A percentile compares a stretch with the other conserved stretches of the same genome.
phyloP scores from a whole-genome alignment of 768 basidiomycete species.

The Termitomyces sp. region DNA sequence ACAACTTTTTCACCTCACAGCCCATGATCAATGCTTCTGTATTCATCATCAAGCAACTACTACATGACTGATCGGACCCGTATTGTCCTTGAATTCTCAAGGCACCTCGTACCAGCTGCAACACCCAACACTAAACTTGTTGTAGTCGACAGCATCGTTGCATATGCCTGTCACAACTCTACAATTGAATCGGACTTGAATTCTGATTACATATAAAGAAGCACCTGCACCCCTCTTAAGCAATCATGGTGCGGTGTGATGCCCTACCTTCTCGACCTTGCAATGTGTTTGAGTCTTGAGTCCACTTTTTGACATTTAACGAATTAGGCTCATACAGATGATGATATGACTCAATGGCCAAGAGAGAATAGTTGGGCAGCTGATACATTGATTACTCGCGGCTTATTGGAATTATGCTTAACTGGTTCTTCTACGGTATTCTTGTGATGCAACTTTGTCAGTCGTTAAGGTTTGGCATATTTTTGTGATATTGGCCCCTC shows the following conservation, averaged over 20 bases:
- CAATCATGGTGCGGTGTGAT: slow-evolving; percentile 5
- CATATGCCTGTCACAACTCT: slow-evolving; percentile 19
- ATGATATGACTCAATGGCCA: slow-evolving; percentile 10
- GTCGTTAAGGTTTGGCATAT: not conserved
- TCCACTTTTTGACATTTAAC: not conserved
- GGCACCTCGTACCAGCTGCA: slow-evolving; percentile 29
- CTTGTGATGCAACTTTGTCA: slow-evolving; percentile 8
- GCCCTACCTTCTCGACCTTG: slow-evolving; percentile 3
- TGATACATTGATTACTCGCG: not conserved
- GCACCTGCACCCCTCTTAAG: slow-evolving; percentile 5
- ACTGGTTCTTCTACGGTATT: slow-evolving; percentile 10
- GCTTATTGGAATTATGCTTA: slow-evolving; percentile 10
- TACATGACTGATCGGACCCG: slow-evolving; percentile 38
- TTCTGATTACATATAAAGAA: not conserved
- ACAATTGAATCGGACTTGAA: not conserved
- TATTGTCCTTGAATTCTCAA: slow-evolving; percentile 26
- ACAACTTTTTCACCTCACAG: slow-evolving; percentile 35
- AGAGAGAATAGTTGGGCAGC: slow-evolving; percentile 7
- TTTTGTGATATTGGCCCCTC: not conserved
- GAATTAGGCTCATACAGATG: slow-evolving; percentile 3
- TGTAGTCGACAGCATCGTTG: slow-evolving; percentile 32
- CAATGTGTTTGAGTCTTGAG: not conserved
- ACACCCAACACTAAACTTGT: slow-evolving; percentile 29
- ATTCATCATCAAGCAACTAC: slow-evolving; percentile 30
- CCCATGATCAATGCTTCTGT: slow-evolving; percentile 30